Conservation (phyloP, 257 asterid genomes). For the Echites panduratus region DNA sequence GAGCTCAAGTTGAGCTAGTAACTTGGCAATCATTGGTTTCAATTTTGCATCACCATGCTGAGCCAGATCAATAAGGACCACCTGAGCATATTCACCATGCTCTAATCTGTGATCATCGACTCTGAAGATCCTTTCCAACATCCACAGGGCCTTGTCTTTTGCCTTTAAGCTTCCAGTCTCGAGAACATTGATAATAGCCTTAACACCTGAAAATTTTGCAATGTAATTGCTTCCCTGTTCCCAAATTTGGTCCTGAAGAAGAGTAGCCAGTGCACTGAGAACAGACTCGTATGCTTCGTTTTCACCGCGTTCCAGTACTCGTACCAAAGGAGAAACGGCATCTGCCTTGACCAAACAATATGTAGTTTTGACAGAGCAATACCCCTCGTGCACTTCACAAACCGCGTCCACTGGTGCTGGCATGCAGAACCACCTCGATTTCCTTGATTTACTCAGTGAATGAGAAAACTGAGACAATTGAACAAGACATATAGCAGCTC, state of each 20-base stretch:
- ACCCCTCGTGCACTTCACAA: slow-evolving; percentile 57
- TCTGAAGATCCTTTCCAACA: slow-evolving; percentile 60
- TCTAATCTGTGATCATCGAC: slow-evolving; percentile 44
- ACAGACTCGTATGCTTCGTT: slow-evolving; percentile 67
- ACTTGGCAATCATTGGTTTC: slow-evolving; percentile 56
- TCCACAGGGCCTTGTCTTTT: slow-evolving; percentile 61
- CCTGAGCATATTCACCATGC: slow-evolving; percentile 54
- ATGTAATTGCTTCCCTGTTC: slow-evolving; percentile 57
- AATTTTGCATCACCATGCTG: slow-evolving; percentile 57
- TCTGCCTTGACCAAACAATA: slow-evolving; percentile 67
- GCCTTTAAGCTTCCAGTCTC: slow-evolving; percentile 52
- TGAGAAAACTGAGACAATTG: slow-evolving; percentile 63
- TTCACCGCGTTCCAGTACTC: slow-evolving; percentile 39
- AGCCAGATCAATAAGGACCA: slow-evolving; percentile 64
- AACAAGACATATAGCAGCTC: slow-evolving; percentile 57
- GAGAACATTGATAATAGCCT: slow-evolving; percentile 37
- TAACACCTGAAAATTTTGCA: slow-evolving; percentile 39
- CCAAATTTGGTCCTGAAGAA: slow-evolving; percentile 59
- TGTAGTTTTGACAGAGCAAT: slow-evolving; percentile 50
- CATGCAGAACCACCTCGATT: slow-evolving; percentile 60
- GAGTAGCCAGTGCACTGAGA: slow-evolving; percentile 53
- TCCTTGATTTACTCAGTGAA: slow-evolving; percentile 40
- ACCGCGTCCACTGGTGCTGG: slow-evolving; percentile 31
- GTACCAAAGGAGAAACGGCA: slow-evolving; percentile 42
- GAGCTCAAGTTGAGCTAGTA: slow-evolving; percentile 81